Evolutionary conservation across 139 green algal genomes (phyloP).

Genomic region (Haematococcus sp.): DNA sequence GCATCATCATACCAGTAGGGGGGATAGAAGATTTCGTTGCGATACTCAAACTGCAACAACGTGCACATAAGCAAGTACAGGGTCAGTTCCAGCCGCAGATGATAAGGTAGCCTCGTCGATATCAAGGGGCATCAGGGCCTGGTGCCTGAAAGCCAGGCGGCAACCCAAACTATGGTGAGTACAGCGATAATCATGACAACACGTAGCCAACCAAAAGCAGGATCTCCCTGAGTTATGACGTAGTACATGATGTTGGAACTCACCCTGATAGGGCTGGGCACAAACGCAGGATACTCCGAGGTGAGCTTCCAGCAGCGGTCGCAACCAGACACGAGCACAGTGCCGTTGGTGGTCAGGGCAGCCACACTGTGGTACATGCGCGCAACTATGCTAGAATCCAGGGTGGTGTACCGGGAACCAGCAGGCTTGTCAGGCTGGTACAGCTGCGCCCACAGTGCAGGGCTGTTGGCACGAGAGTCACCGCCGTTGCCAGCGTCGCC

Average conservation of each 20-base stretch:
- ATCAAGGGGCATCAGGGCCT: too few relatives aligned
- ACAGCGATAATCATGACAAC: too few relatives aligned
- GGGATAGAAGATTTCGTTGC: constrained; percentile 10
- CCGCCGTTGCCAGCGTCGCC: constrained; percentile 31
- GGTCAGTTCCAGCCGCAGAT: too few relatives aligned
- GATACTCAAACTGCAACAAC: constrained; percentile 3
- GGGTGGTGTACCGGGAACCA: constrained; percentile 9
- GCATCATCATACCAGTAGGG: constrained; percentile 3
- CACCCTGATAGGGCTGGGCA: too few relatives aligned
- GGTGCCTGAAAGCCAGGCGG: too few relatives aligned
- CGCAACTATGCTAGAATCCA: constrained; percentile 19
- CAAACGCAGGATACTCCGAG: background rate
- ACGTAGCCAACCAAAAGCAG: too few relatives aligned
- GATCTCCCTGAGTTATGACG: too few relatives aligned
- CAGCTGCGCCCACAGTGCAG: constrained; percentile 26
- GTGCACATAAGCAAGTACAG: background rate
- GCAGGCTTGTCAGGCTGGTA: constrained; percentile 24
- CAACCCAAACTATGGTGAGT: too few relatives aligned
- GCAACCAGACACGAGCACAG: constrained; percentile 32
- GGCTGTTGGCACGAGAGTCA: constrained; percentile 20
- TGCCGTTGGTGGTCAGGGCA: constrained; percentile 34
- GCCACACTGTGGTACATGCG: constrained; percentile 34
- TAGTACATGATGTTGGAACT: too few relatives aligned
- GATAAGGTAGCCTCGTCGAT: too few relatives aligned
- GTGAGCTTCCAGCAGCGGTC: constrained; percentile 24